These are phyloP conservation scores for Calonectria hawksworthii DNA, from an alignment of 2,329 filamentous ascomycete genomes.

Conservation along the genomic window DNA sequence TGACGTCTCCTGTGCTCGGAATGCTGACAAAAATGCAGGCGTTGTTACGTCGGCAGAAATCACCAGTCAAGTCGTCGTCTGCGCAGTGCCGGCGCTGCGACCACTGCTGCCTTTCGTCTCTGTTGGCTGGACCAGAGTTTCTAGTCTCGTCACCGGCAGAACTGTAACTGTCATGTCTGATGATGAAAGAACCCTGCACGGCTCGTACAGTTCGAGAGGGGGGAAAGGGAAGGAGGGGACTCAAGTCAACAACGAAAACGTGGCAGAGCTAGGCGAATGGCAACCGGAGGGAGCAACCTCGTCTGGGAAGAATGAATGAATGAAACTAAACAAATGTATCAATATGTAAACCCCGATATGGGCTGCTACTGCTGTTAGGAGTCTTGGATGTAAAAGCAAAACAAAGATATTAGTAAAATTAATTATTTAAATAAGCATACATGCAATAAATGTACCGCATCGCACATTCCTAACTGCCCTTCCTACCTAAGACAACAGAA, in stretches of 20 bases:
- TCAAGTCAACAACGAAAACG: neutral
- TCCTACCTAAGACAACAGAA: no score
- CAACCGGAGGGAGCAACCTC: neutral
- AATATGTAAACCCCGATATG: no score
- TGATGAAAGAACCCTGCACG: neutral
- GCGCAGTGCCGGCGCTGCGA: neutral
- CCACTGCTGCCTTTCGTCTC: neutral
- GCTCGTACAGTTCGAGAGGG: neutral
- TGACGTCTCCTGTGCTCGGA: accelerated
- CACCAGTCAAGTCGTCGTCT: neutral
- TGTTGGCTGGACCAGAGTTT: neutral
- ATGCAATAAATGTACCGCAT: no score
- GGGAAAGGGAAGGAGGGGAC: no score
- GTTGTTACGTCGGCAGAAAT: neutral
- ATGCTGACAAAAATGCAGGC: neutral
- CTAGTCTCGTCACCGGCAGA: neutral
- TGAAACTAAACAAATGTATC: neutral
- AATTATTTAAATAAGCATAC: no score
- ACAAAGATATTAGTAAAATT: no score
- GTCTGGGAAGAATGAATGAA: neutral
- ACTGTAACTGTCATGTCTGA: neutral
- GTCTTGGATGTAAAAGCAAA: no score
- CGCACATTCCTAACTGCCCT: no score
- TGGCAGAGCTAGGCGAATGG: neutral
- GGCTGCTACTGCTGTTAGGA: no score